Percentiles rank a stretch among this genome's conserved stretches.
These are phyloP conservation scores for Rhizophagus clarus DNA, from an alignment of 192 early-diverging fungal species.

Conservation along the genomic window DNA sequence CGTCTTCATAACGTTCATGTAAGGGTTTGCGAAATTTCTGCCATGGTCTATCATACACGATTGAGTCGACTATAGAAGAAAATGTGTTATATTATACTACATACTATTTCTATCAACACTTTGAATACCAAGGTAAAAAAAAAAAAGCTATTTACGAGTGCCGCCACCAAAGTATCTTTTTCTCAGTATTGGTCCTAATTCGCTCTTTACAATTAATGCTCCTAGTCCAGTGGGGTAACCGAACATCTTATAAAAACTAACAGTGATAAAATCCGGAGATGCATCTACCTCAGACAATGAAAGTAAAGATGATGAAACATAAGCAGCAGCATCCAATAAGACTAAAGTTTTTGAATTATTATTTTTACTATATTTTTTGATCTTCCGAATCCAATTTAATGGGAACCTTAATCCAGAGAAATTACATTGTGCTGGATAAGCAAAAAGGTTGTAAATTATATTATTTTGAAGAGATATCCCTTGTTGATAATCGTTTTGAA, in stretches of 20 bases:
- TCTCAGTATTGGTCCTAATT: constrained; percentile 44
- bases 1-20: constrained; percentile 68
- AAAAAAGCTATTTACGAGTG: constrained; percentile 38
- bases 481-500: too few relatives aligned
- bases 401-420: constrained; percentile 76
- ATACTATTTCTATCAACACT: too few relatives aligned
- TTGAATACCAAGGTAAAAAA: not conserved
- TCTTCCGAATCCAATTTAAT: constrained; percentile 53
- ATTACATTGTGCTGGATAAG: constrained; percentile 86
- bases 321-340: constrained; percentile 80
- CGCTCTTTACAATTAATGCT: constrained; percentile 67
- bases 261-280: constrained; percentile 66
- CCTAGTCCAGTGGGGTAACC: constrained; percentile 85
- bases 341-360: constrained; percentile 44
- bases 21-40: constrained; percentile 54
- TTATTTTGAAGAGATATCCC: not conserved
- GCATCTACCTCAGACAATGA: constrained; percentile 49
- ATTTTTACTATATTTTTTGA: constrained; percentile 40
- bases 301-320: constrained; percentile 61
- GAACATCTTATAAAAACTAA: constrained; percentile 91
- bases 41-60: constrained; percentile 39
- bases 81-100: not conserved
- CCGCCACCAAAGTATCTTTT: constrained; percentile 83
- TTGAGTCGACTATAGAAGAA: not conserved
- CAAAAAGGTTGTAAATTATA: constrained; percentile 57